Evolutionary conservation across 345 rosid species (phyloP).

Genomic region (Fremontodendron californicum): DNA sequence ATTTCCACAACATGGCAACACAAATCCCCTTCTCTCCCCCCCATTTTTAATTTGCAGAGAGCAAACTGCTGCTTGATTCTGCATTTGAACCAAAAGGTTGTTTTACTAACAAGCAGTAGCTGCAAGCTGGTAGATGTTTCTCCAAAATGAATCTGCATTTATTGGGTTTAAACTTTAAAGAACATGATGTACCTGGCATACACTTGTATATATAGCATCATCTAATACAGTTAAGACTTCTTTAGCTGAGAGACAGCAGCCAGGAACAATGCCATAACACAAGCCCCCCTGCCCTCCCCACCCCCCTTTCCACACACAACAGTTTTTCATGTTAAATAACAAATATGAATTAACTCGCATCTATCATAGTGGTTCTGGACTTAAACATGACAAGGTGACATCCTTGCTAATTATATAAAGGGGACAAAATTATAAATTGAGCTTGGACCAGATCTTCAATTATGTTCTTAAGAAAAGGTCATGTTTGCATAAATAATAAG

Average conservation of each 20-base stretch:
- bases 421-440: background rate
- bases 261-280: background rate
- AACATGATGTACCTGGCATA: background rate
- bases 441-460: background rate
- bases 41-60: background rate
- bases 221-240: background rate
- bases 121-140: background rate
- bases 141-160: background rate
- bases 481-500: background rate
- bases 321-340: background rate
- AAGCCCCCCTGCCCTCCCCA: background rate
- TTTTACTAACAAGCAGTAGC: background rate
- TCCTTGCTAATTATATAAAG: background rate
- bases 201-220: background rate
- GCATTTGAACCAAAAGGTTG: background rate
- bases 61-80: background rate
- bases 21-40: background rate
- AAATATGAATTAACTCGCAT: background rate
- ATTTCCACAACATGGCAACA: background rate
- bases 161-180: background rate
- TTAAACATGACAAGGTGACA: background rate
- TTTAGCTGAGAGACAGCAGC: background rate
- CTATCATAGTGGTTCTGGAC: background rate
- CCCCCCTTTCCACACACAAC: background rate
- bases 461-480: background rate